These are phyloP conservation scores for Leptodermis oblonga DNA, from an alignment of 257 asterid species.

Conservation along the genomic window DNA sequence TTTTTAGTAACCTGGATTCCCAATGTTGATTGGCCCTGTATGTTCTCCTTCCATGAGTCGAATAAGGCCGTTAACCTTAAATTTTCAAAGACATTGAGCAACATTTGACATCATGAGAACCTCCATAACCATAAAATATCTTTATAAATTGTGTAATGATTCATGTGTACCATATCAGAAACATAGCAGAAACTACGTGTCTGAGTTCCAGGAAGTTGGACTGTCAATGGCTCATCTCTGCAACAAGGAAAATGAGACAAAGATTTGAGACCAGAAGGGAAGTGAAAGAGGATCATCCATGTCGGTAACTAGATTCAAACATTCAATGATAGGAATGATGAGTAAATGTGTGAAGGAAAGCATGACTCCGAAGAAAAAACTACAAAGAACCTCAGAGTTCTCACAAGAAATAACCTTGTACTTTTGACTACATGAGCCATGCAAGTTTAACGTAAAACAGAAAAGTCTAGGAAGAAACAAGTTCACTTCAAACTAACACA, in stretches of 20 bases:
- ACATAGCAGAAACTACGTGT: conserved; percentile 61
- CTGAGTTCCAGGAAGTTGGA: conserved; percentile 92
- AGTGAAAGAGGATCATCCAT: neutral
- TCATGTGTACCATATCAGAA: conserved; percentile 41
- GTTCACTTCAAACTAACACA: neutral
- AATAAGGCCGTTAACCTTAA: conserved; percentile 51
- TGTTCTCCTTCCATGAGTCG: conserved; percentile 50
- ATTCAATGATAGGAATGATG: neutral
- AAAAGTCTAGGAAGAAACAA: neutral
- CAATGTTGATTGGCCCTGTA: conserved; percentile 66
- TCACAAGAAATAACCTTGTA: neutral
- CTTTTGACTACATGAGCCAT: neutral
- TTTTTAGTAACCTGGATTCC: conserved; percentile 51
- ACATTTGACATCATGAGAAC: neutral
- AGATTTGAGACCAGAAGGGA: neutral
- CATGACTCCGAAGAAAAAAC: neutral
- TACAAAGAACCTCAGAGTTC: neutral
- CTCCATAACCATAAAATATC: neutral
- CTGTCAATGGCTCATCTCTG: conserved; percentile 83
- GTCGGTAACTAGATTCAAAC: neutral
- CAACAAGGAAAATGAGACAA: conserved; percentile 12
- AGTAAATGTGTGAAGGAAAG: neutral
- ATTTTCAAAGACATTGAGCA: conserved; percentile 15
- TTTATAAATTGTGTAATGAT: neutral
- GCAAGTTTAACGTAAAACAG: neutral